Evolutionary conservation across 345 rosid genomes (phyloP), one percentile per base, ranked within the genome.

Genomic region (Populus davidiana): DNA sequence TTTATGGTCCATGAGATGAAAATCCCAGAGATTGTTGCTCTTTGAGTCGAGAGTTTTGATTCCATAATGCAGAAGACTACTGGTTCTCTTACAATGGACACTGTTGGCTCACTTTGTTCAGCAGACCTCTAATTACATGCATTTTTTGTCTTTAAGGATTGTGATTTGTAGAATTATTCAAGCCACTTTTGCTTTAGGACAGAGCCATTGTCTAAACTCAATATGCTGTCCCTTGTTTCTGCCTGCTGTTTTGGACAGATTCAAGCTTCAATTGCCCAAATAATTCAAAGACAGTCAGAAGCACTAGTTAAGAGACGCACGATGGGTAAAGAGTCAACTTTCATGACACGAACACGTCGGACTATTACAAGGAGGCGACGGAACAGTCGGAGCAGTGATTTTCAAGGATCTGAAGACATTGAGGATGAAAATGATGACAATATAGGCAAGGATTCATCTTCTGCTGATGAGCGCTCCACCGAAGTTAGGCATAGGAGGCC

Each of bases 241-340:
- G 59, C 64, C 77, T 70, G 44, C 36, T 81, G 75, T 77, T 8
- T 80, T 83, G 75, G 85, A 76, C 84, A 95, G 98, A 91, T 95
- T 83, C 99, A 95, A 92, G 96, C 77, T 83, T 91, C 97, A 68
- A 95, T 95, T 81, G 99, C 98, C 61, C 89, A 92, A 83, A 87
- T 93, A 80, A 84, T 90, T 36, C 92, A 87, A 80, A 80, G 89
- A 52, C 99, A 95, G 80, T 87, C 98, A 52, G 94, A 92, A 81
- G 96, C 94, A 76, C 81, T 93, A 4, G 91, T 75, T 68, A 91
- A 86, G 86, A 88, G 87, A 80, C 96, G 85, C 61, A 54, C 91
- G 23, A 25, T 59, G 35, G 91, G 91, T 64, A 94, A 91, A 86
- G 96, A 91, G 7, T 50, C 86, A 36, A 63, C 82, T 6, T 83